phyloP scores from a whole-genome alignment of 2,329 filamentous ascomycete genomes.

The Spiromastix sp. region DNA sequence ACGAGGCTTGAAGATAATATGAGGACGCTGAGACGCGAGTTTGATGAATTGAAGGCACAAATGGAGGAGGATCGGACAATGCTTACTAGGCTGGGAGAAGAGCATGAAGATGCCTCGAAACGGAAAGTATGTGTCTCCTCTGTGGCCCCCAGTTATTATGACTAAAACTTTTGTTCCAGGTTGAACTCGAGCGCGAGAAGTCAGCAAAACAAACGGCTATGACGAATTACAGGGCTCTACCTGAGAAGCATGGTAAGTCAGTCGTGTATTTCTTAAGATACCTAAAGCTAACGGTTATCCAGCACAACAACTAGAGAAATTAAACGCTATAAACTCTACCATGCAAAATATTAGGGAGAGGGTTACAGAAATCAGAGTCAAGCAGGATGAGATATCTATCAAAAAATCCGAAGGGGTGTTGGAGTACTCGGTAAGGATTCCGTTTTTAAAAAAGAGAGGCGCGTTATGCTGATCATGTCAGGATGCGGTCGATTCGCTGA shows the following conservation, averaged over 20 bases:
- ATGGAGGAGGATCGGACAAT: slow-evolving; percentile 20
- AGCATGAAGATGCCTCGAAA: slow-evolving; percentile 18
- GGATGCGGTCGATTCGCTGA: slow-evolving; percentile 52
- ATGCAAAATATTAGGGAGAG: slow-evolving; percentile 35
- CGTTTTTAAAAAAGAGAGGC: too few species aligned
- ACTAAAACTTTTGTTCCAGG: slow-evolving; percentile 15
- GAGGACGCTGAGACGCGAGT: slow-evolving; percentile 29
- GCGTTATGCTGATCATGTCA: too few species aligned
- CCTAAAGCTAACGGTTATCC: slow-evolving; percentile 18
- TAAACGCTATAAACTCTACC: slow-evolving; percentile 30
- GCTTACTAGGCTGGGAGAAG: slow-evolving; percentile 15
- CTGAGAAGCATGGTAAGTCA: slow-evolving; percentile 57
- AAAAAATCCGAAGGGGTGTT: slow-evolving; percentile 47
- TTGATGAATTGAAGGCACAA: slow-evolving; percentile 24
- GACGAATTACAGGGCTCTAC: slow-evolving; percentile 56
- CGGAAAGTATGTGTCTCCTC: slow-evolving; percentile 33
- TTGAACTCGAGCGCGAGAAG: slow-evolving; percentile 47
- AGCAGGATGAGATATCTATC: slow-evolving; percentile 47
- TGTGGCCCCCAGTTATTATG: slow-evolving; percentile 2
- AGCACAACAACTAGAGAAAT: slow-evolving; percentile 37
- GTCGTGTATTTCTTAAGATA: slow-evolving; percentile 10
- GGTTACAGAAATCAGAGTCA: slow-evolving; percentile 42
- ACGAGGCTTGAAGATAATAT: slow-evolving; percentile 47
- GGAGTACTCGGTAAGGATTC: slow-evolving; percentile 41
- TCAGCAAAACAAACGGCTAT: slow-evolving; percentile 54